Percentiles rank a stretch among this genome's conserved stretches.
phyloP scores from a whole-genome alignment of 1,284 basidiomycete species.

The Golubevia sp. region DNA sequence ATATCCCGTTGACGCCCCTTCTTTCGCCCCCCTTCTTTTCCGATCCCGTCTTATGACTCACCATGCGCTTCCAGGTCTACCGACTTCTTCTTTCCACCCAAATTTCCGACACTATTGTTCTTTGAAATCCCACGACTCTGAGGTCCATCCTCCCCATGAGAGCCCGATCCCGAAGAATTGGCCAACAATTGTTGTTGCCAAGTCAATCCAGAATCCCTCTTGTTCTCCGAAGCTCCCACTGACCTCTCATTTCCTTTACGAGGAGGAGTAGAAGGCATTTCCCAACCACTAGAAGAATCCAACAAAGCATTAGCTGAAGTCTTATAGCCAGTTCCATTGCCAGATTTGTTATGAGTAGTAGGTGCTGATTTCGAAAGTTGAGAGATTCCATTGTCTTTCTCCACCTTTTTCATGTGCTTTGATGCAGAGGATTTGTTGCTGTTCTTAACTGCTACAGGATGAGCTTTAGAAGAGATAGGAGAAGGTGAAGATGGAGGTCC shows the following conservation, averaged over 20 bases:
- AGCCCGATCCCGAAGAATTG: no score
- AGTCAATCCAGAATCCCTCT: conserved; percentile 17
- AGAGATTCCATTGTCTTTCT: neutral
- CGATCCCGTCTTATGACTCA: no score
- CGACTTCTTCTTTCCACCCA: conserved; percentile 12
- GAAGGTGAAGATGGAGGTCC: neutral
- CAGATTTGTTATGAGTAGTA: neutral
- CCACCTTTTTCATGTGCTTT: no score
- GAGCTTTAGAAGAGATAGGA: no score
- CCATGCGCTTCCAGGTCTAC: conserved; percentile 3
- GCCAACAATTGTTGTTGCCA: conserved; percentile 42
- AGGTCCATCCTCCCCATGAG: no score
- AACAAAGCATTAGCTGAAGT: neutral
- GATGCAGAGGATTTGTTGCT: no score
- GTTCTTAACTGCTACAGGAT: no score
- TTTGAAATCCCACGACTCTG: neutral
- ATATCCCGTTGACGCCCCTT: no score
- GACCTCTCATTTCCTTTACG: neutral
- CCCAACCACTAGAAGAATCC: neutral
- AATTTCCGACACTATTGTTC: neutral
- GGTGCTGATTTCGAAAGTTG: neutral
- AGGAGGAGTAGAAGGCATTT: neutral
- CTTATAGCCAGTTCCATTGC: neutral
- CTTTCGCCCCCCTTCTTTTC: no score
- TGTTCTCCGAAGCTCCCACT: neutral